phyloP scores from a whole-genome alignment of 257 asterid genomes.

The Datura wrightii region DNA sequence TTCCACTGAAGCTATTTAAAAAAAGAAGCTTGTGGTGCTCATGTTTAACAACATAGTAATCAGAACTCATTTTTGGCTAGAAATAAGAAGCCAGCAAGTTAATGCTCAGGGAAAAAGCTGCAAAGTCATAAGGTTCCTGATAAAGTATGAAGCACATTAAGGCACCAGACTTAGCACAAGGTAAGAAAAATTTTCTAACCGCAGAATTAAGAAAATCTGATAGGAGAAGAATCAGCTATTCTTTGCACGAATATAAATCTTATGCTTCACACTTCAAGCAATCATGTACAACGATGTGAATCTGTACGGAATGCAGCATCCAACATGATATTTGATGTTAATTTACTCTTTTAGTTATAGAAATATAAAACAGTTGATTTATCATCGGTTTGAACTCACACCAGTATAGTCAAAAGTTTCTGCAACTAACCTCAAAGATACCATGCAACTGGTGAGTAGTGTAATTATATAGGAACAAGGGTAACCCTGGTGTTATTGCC shows the following conservation, averaged over 20 bases:
- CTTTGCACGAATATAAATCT: not conserved
- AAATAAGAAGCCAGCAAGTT: not conserved
- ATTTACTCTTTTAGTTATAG: not conserved
- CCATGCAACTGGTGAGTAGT: constrained; percentile 99
- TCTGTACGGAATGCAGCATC: not conserved
- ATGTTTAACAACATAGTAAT: not conserved
- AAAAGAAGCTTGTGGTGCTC: not conserved
- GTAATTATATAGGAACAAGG: constrained; percentile 84
- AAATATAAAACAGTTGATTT: constrained; percentile 13
- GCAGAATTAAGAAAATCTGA: not conserved
- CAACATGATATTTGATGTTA: not conserved
- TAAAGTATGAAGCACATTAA: not conserved
- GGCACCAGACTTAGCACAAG: not conserved
- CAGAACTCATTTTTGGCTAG: constrained; percentile 2
- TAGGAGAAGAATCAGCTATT: not conserved
- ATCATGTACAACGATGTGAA: not conserved
- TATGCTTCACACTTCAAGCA: not conserved
- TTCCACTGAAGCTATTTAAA: not conserved
- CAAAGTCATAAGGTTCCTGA: not conserved
- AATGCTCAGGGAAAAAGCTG: not conserved
- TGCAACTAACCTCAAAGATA: constrained; percentile 75
- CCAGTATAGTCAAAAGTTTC: not conserved
- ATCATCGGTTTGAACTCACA: constrained; percentile 1
- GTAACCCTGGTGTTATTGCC: constrained; percentile 96
- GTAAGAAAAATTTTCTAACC: not conserved